Evolutionary conservation across 2,329 filamentous ascomycete species (phyloP).

Genomic region (Claviceps africana): DNA sequence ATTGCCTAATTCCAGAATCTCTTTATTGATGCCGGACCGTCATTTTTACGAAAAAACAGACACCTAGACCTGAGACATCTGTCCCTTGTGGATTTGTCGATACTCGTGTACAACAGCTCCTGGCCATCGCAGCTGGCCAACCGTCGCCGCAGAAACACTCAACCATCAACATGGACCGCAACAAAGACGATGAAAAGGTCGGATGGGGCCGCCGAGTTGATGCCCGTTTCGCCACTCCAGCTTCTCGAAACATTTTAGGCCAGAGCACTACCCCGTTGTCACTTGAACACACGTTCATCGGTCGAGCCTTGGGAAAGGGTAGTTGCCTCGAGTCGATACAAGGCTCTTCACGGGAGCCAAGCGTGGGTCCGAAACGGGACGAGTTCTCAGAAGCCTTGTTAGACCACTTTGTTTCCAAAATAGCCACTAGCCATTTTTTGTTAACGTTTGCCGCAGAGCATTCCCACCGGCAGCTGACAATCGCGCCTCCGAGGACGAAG

Average conservation of each 20-base stretch:
- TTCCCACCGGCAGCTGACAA: neutral
- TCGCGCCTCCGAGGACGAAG: neutral
- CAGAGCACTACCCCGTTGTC: neutral
- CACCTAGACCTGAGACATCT: slow-evolving; percentile 7
- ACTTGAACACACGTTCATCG: slow-evolving; percentile 4
- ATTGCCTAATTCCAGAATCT: slow-evolving; percentile 5
- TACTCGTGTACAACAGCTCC: slow-evolving; percentile 17
- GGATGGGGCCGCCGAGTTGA: slow-evolving; percentile 16
- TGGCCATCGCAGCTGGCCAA: slow-evolving; percentile 10
- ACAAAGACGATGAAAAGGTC: slow-evolving; percentile 14
- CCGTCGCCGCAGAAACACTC: neutral
- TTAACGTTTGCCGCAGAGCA: neutral
- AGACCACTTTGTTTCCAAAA: neutral
- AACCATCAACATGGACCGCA: slow-evolving; percentile 5
- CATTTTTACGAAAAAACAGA: slow-evolving; percentile 7
- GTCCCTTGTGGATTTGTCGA: slow-evolving; percentile 15
- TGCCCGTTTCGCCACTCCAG: slow-evolving; percentile 12
- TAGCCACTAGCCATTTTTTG: neutral
- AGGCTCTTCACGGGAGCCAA: slow-evolving; percentile 1
- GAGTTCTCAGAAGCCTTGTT: neutral
- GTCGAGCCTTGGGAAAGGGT: slow-evolving; percentile 3
- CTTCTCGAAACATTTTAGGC: slow-evolving; percentile 11
- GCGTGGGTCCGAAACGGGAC: neutral
- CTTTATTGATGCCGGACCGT: slow-evolving; percentile 1
- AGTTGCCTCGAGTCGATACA: slow-evolving; percentile 3